Base-by-base conservation (phyloP, 169 alveolate genomes). In the Fabrea salina region DNA sequence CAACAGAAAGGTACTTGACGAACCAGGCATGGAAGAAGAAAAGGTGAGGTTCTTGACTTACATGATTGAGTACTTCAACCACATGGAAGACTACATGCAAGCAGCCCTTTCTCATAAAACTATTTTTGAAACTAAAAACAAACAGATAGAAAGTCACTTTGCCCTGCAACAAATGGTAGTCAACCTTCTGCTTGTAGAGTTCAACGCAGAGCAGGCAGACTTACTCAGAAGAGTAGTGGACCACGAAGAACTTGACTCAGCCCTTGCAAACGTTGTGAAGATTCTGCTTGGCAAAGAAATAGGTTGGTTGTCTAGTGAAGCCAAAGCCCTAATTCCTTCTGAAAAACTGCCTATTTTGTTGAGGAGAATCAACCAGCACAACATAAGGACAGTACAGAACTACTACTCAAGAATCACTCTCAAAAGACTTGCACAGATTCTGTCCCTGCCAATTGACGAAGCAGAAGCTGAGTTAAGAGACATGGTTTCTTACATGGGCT, bases 391-490 rank as follows among this genome's bases (percentile, higher is more conserved):
- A 1, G 74, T 86, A 49, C 82, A 77, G 58, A 82, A 79, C 53
- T 89, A 83, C 85, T 89, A 86, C 59, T 4, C 80, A 1, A 75
- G 88, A 75, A 83, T 85, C 57, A 82, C 82, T 49, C 50, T 89
- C 13, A 66, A 72, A 22, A 82, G 92, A 57, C 68, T 86, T n/a
- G 61, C 89, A 19, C 43, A 80, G 33, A 53, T 89, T 49, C 79
- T 83, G 1, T 84, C 66, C 35, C 85, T 86, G 7, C 44, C 84
- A 35, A 53, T 53, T 13, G 94, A 85, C 25, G 80, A 82, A 51
- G 77, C 90, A 11, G 94, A 89, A 58, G 66, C 40, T 25, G 94
- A 89, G 70, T 58, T 89, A 7, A 87, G 91, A 58, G 94, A 89
- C 67, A 86, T 89, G 94, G 94, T 89, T 33, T 74, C 85, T 49